Evolutionary conservation across 306 rosid species (phyloP).

Genomic region (Bauhinia variegata): DNA sequence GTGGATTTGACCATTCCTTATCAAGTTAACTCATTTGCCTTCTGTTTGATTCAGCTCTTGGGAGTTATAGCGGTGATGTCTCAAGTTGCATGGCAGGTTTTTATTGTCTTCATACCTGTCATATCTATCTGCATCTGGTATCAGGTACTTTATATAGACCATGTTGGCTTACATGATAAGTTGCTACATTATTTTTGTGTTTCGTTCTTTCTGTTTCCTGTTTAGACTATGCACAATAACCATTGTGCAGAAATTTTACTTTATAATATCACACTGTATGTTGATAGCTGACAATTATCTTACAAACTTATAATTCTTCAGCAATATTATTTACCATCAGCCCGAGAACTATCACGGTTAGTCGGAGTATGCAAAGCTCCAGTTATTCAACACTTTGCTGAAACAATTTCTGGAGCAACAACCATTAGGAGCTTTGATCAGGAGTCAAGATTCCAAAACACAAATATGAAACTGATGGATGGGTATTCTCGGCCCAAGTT

Average conservation of each 20-base stretch:
- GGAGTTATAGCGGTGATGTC: slow-evolving; percentile 87
- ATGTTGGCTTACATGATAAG: no score
- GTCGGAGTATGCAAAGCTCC: slow-evolving; percentile 89
- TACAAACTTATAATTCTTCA: slow-evolving; percentile 39
- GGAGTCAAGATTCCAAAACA: slow-evolving; percentile 65
- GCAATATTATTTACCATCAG: slow-evolving; percentile 78
- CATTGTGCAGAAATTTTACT: slow-evolving; percentile 7
- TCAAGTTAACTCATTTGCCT: slow-evolving; percentile 56
- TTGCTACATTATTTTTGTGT: no score
- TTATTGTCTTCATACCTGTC: slow-evolving; percentile 71
- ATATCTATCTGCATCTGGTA: slow-evolving; percentile 67
- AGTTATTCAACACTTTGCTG: slow-evolving; percentile 79
- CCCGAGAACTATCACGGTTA: slow-evolving; percentile 81
- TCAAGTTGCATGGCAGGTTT: slow-evolving; percentile 84
- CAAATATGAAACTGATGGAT: slow-evolving; percentile 75
- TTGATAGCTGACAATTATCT: slow-evolving; percentile 5
- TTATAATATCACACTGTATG: background rate
- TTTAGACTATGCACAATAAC: background rate
- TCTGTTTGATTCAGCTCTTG: slow-evolving; percentile 57
- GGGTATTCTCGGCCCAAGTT: slow-evolving; percentile 74
- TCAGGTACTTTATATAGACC: slow-evolving; percentile 53
- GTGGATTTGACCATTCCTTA: slow-evolving; percentile 55
- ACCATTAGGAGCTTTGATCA: slow-evolving; percentile 90
- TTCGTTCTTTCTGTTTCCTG: background rate
- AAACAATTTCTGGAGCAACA: slow-evolving; percentile 78